Evolutionary conservation across 1,284 basidiomycete species (phyloP), one percentile per base, ranked within the genome.

Genomic region (Laetiporus sulphureus): DNA sequence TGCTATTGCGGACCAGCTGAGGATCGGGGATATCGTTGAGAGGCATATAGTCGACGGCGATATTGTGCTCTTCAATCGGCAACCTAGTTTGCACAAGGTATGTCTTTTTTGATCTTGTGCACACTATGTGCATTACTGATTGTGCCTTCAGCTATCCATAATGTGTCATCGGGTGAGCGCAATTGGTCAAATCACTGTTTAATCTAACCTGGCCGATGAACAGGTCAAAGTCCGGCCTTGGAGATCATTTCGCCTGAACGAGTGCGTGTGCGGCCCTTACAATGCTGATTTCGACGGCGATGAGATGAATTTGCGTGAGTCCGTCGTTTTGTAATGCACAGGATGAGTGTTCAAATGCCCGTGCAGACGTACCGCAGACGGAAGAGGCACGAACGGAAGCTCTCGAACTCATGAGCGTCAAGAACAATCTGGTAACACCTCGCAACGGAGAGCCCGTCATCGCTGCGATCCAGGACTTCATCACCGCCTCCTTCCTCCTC

Each of bases 261-360:
- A 99, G 63, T 99, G 96, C 78, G 96, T 96, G 7, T 99, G 96
- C 66, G 95, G 92, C 40, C 96, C 96, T 2, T 99, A 99, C 69
- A 98, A 98, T 60, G 96, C 96, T 41, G 96, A 99, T 69, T 99
- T 99, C 57, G 96, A 99, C 61, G 96, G 96, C 50, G 96, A 99
- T 62, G 96, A 99, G 66, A 99, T 99, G 96, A 99, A 99, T 65
- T 73, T 99, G 57, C 94, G 91, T 92, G 56, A 11, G 37, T 15
- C n/a, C n/a, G 38, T 4, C 11, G 5, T 6, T 32, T 10, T 10
- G 13, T 15, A 5, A 12, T 15, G 1, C 18, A 4, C n/a, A 5
- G 10, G 23, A 11, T 16, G 16, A 38, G 30, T 13, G 6, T 22
- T 10, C 15, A 24, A 35, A 35, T 7, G 32, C 27, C 20, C 23